Evolutionary conservation across 2,329 filamentous ascomycete genomes (phyloP).

Genomic region (Cladophialophora chaetospira): DNA sequence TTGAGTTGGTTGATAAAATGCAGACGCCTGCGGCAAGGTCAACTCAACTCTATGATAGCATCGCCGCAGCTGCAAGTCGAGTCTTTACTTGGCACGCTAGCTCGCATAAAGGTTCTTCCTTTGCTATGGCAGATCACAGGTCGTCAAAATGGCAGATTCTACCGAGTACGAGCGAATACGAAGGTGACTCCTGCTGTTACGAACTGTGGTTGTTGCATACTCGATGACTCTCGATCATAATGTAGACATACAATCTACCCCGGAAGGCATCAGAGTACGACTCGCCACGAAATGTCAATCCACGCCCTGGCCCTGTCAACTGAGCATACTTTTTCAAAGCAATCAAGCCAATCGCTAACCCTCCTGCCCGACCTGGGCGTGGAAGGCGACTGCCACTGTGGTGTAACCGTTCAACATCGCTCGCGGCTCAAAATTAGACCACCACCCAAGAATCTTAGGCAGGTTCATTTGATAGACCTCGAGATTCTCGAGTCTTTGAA

Average conservation of each 20-base stretch:
- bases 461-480: slow-evolving; percentile 35
- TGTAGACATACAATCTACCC: too few relatives aligned
- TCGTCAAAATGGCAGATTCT: too few relatives aligned
- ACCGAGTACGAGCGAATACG: too few relatives aligned
- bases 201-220: too few relatives aligned
- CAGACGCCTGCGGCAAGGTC: slow-evolving; percentile 18
- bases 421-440: slow-evolving; percentile 31
- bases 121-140: too few relatives aligned
- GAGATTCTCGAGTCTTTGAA: slow-evolving; percentile 30
- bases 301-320: slow-evolving; percentile 23
- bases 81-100: slow-evolving; percentile 13
- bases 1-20: slow-evolving; percentile 10
- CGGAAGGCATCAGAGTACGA: too few relatives aligned
- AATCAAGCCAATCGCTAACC: slow-evolving; percentile 26
- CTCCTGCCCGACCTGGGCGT: slow-evolving; percentile 33
- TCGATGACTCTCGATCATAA: too few relatives aligned
- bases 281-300: background rate
- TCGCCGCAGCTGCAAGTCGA: slow-evolving; percentile 11
- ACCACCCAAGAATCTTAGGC: slow-evolving; percentile 34
- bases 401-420: slow-evolving; percentile 33
- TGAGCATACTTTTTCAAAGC: slow-evolving; percentile 35
- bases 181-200: too few relatives aligned
- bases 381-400: slow-evolving; percentile 34
- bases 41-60: slow-evolving; percentile 18
- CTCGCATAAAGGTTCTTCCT: slow-evolving; percentile 14